Conservation (phyloP, 805 yeast genomes). For the Jamesozyma rosinii region DNA sequence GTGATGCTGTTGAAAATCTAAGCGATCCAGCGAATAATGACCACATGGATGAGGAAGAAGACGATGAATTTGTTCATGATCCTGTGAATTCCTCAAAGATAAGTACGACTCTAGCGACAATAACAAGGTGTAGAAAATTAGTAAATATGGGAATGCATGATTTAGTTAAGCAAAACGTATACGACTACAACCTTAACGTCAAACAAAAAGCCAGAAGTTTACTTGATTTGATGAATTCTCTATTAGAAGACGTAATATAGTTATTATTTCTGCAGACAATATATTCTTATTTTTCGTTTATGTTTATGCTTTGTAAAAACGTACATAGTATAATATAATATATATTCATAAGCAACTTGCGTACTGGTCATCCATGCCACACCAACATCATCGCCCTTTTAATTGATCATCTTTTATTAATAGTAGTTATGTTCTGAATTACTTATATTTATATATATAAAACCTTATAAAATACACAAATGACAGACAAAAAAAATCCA, state of each 20-base stretch:
- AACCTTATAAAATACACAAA: constrained; percentile 11
- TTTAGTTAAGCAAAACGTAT: constrained; percentile 21
- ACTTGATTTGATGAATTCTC: constrained; percentile 26
- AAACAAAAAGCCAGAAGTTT: constrained; percentile 28
- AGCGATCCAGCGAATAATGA: not conserved
- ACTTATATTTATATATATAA: constrained; percentile 10
- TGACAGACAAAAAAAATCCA: constrained; percentile 7
- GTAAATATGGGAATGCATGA: constrained; percentile 24
- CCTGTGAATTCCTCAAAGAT: constrained; percentile 5
- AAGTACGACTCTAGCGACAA: constrained; percentile 15
- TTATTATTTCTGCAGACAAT: too few relatives aligned
- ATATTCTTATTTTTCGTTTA: too few relatives aligned
- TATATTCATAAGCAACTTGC: too few relatives aligned
- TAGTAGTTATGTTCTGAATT: constrained; percentile 10
- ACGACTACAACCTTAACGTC: constrained; percentile 22
- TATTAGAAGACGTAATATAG: constrained; percentile 9
- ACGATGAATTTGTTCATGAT: constrained; percentile 14
- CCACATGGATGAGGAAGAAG: constrained; percentile 4
- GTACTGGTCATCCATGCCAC: too few relatives aligned
- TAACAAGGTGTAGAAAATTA: constrained; percentile 24
- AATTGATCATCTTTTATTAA: not conserved
- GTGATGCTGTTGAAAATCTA: not conserved
- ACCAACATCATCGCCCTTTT: too few relatives aligned
- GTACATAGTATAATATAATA: too few relatives aligned
- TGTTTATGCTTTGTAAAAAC: too few relatives aligned